Evolutionary conservation across 495 filamentous ascomycete species (phyloP), one percentile per base, ranked within the genome.

Genomic region (Cenococcum geophilum): DNA sequence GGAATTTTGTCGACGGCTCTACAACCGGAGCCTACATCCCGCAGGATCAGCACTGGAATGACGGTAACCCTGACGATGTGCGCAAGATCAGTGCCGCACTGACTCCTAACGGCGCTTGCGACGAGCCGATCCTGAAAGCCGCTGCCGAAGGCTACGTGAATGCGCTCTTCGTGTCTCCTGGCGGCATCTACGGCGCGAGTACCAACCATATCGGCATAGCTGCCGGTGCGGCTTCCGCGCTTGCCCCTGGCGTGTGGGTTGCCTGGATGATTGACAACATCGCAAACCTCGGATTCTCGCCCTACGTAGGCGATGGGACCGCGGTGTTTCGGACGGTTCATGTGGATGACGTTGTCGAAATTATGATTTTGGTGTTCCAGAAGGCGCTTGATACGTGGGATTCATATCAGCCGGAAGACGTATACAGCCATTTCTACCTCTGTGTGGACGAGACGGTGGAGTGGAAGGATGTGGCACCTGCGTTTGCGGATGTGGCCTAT

Each of bases 141-240:
- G 50, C 50, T 4, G 22, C 16, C 21, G 50, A 25, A 4, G 50
- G 50, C 27, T 18, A 53, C 16, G 50, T 25, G 20, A 22, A 25
- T 16, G 50, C 22, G 50, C 18, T 18, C 22, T 23, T 53, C 50
- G 21, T 53, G 3, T 53, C 4, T 25, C 50, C 50, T 4, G 16
- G 20, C 50, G 50, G 50, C n/a, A 25, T 53, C 50, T 57, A 57
- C 36, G 54, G 25, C 32, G 27, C 36, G 4, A 57, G 54, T n/a
- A 22, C 16, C 5, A 40, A 57, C 32, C 54, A 57, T 22, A 57
- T 57, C 54, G 36, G 54, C 32, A 4, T 57, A 4, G 16, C 23
- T n/a, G 54, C 54, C 22, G 54, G 54, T 5, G 32, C n/a, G 21
- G 22, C 16, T 2, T 1, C 14, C 22, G 50, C n/a, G 50, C 16